Evolutionary conservation across 1,139 yeast species (phyloP).

Genomic region (Barnettozyma hawaiiensis): DNA sequence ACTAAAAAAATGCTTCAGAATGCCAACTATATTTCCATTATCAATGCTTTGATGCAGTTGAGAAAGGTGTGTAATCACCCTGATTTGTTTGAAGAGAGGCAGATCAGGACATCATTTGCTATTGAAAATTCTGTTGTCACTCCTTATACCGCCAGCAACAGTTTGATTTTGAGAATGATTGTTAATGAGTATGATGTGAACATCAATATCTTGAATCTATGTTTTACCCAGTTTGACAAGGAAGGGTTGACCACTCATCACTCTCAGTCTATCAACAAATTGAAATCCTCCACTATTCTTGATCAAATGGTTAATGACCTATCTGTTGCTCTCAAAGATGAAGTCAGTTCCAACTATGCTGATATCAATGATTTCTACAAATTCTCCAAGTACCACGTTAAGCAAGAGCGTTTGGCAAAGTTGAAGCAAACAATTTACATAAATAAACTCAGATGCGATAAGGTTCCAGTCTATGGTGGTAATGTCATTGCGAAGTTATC

Average conservation of each 20-base stretch:
- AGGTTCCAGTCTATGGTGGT: constrained; percentile 52
- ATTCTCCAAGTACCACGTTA: constrained; percentile 46
- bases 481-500: constrained; percentile 34
- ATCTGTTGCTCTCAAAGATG: constrained; percentile 27
- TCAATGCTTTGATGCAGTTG: constrained; percentile 95
- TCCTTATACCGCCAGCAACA: constrained; percentile 40
- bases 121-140: constrained; percentile 59
- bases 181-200: constrained; percentile 36
- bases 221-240: constrained; percentile 45
- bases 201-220: constrained; percentile 55
- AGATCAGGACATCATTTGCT: constrained; percentile 86
- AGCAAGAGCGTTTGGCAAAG: constrained; percentile 43
- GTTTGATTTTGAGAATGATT: constrained; percentile 39
- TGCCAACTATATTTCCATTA: constrained; percentile 91
- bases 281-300: constrained; percentile 31
- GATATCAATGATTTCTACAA: constrained; percentile 58
- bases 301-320: constrained; percentile 40
- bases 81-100: constrained; percentile 92
- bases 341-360: constrained; percentile 37
- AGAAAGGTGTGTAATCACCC: constrained; percentile 98
- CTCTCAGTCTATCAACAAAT: constrained; percentile 37
- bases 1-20: constrained; percentile 91
- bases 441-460: constrained; percentile 57
- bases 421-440: constrained; percentile 57
- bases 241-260: constrained; percentile 41